These are phyloP conservation scores for Protomyces inundatus DNA, from an alignment of 1,139 yeast species.

Conservation along the genomic window DNA sequence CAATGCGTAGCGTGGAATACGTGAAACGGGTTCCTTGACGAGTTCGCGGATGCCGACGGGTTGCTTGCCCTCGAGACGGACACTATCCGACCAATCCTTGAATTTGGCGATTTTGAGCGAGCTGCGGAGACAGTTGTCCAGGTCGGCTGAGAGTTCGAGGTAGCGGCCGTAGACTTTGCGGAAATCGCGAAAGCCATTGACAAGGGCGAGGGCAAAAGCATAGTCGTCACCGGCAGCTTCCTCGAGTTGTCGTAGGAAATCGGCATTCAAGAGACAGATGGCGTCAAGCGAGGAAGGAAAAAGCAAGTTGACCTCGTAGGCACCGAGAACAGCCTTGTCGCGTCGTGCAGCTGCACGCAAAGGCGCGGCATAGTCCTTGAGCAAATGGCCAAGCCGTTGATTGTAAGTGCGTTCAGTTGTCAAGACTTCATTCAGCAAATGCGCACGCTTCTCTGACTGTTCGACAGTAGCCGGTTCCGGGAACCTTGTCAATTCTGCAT, in stretches of 20 bases:
- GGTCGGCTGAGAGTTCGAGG: conserved; percentile 20
- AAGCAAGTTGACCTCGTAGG: conserved; percentile 22
- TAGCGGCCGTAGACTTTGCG: conserved; percentile 23
- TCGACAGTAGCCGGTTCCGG: conserved; percentile 6
- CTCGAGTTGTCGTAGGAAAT: conserved; percentile 20
- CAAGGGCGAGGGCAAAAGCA: conserved; percentile 14
- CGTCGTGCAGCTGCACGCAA: conserved; percentile 13
- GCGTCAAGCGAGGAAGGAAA: conserved; percentile 27
- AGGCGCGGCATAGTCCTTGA: conserved; percentile 25
- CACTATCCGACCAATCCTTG: conserved; percentile 12
- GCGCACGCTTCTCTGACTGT: conserved; percentile 15
- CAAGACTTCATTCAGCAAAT: conserved; percentile 21
- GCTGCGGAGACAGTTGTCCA: conserved; percentile 13
- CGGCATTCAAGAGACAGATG: conserved; percentile 25
- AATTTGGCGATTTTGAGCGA: conserved; percentile 17
- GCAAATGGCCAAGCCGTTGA: conserved; percentile 16
- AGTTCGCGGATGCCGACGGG: conserved; percentile 26
- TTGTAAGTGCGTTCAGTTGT: conserved; percentile 26
- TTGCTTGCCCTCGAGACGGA: conserved; percentile 2
- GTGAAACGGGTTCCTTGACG: conserved; percentile 26
- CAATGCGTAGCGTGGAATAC: conserved; percentile 26
- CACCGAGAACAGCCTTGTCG: conserved; percentile 17
- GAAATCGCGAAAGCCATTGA: conserved; percentile 17
- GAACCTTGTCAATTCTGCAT: neutral
- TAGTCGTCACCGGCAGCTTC: conserved; percentile 1